Base-by-base conservation (phyloP, 805 yeast species). In the Nakazawaea wickerhamii region DNA sequence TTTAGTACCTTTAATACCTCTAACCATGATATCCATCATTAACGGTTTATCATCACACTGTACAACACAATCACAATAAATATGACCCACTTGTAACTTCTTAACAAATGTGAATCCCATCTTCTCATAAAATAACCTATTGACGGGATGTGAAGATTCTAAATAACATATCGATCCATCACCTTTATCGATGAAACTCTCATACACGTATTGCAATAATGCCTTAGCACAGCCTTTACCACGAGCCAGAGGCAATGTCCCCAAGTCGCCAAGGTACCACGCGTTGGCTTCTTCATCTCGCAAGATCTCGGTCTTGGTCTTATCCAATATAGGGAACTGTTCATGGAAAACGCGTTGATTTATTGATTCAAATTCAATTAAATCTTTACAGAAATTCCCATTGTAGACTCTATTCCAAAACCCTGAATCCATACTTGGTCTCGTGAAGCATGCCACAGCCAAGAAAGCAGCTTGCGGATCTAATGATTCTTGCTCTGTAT, bases 251-350 rank as follows among this genome's bases (percentile, higher is more conserved):
- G 81, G 79, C 34, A 73, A 61, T 19, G 79, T 75, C 32, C 82
- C 82, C 41, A 78, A 64, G 54, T 78, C 82, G 36, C 73, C 67
- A 48, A 78, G 63, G 54, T 78, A 78, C 82, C 83, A 78, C 40
- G 75, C 58, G 33, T 63, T 55, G 35, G 58, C 59, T 37, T 56
- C 59, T 14, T 63, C 61, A 4, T 65, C 65, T 19, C 68, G 67
- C 40, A 78, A 57, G 13, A 71, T 71, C 15, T 65, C 64, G 36
- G 61, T 55, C 47, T 76, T 66, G 41, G 67, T 69, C 26, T 67
- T 58, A 26, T 61, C 66, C 49, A 77, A 65, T 39, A 68, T 62
- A 27, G 72, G 70, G 48, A 67, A 63, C 47, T 72, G 77, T 48
- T 73, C 80, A 41, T 70, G 67, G 50, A 71, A 67, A 30, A 73